Evolutionary conservation across 2,329 filamentous ascomycete species (phyloP).

Genomic region (Cladophialophora bantiana): DNA sequence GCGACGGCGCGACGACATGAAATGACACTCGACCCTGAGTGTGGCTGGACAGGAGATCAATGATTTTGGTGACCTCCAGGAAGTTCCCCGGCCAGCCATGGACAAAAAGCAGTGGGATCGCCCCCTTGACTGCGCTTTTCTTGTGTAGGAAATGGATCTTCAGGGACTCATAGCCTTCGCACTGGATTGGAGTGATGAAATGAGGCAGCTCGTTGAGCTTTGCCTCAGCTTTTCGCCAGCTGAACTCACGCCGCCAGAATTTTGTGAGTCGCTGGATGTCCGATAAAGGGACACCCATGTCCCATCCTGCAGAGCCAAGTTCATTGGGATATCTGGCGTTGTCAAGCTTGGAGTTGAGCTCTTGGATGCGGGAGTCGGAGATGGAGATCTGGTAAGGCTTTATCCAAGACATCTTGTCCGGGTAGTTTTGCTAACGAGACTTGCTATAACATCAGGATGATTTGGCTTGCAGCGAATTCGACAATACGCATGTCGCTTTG

Average conservation of each 20-base stretch:
- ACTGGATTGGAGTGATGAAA: constrained; percentile 54
- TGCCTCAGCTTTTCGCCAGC: constrained; percentile 64
- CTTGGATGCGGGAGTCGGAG: constrained; percentile 44
- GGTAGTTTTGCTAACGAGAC: not conserved
- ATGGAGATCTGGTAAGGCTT: constrained; percentile 46
- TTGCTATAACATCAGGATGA: not conserved
- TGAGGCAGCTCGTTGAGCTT: constrained; percentile 49
- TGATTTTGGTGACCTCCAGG: constrained; percentile 63
- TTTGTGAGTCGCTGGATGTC: constrained; percentile 47
- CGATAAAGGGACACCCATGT: constrained; percentile 49
- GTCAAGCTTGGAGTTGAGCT: constrained; percentile 47
- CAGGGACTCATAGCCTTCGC: constrained; percentile 71
- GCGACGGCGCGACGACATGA: constrained; percentile 57
- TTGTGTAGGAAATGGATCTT: constrained; percentile 48
- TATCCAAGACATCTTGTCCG: constrained; percentile 27
- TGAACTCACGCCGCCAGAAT: constrained; percentile 54
- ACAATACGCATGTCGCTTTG: not conserved
- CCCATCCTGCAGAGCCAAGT: constrained; percentile 50
- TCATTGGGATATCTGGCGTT: constrained; percentile 51
- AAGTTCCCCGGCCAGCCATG: constrained; percentile 51
- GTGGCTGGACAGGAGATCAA: constrained; percentile 56
- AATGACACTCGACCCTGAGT: constrained; percentile 47
- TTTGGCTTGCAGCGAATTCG: not conserved
- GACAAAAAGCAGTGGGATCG: constrained; percentile 47
- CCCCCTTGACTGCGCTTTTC: constrained; percentile 38